Conservation (phyloP, 352 stramenopile genomes). For the Stephanocyclus meneghinianus region DNA sequence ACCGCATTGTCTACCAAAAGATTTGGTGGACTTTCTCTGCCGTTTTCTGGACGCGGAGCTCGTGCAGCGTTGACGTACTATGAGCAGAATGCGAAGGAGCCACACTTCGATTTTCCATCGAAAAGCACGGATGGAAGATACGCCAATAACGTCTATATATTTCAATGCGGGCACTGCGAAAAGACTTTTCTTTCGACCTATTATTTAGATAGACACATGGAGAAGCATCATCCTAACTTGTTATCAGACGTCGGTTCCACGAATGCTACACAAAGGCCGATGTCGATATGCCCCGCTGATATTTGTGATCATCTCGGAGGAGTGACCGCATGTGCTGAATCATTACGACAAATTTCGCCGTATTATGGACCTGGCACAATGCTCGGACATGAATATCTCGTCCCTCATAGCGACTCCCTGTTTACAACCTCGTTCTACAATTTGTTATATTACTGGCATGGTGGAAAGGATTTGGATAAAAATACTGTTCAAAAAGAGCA, state of each 20-base stretch:
- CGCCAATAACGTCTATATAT: slow-evolving; percentile 23
- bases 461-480: too few relatives aligned
- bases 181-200: slow-evolving; percentile 42
- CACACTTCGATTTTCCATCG: background rate
- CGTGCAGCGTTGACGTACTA: slow-evolving; percentile 16
- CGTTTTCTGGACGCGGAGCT: slow-evolving; percentile 14
- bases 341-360: slow-evolving; percentile 28
- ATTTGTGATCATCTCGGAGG: slow-evolving; percentile 28
- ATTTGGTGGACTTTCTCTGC: slow-evolving; percentile 25
- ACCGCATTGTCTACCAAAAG: background rate
- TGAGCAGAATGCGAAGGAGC: slow-evolving; percentile 10
- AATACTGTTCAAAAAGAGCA: slow-evolving; percentile 2
- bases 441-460: slow-evolving; percentile 1
- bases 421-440: slow-evolving; percentile 21
- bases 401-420: slow-evolving; percentile 9
- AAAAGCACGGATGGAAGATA: background rate
- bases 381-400: slow-evolving; percentile 26
- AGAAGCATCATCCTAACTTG: slow-evolving; percentile 7
- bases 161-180: slow-evolving; percentile 32
- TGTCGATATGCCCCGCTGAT: slow-evolving; percentile 12
- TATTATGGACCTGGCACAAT: slow-evolving; percentile 29
- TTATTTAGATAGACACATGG: slow-evolving; percentile 37
- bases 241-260: background rate
- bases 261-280: background rate
- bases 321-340: slow-evolving; percentile 18